Percentiles rank a stretch among this genome's conserved stretches.
These are phyloP conservation scores for Pterula multifida DNA, from an alignment of 1,284 basidiomycete genomes.

Conservation along the genomic window DNA sequence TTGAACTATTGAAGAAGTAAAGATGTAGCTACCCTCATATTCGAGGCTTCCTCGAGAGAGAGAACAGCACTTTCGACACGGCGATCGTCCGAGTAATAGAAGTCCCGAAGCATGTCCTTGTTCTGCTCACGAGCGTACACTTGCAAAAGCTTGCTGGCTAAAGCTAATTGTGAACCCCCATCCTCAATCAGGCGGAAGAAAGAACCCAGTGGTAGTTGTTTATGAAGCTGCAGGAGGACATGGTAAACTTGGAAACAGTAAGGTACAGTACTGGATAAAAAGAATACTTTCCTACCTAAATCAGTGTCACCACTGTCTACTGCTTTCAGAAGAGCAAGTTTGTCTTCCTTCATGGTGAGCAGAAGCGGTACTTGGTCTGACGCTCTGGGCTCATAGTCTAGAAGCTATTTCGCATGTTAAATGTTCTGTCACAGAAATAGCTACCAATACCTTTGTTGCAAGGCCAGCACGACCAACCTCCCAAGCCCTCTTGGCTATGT, in stretches of 20 bases:
- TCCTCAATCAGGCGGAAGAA: slow-evolving; percentile 95
- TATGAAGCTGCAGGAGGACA: slow-evolving; percentile 78
- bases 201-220: slow-evolving; percentile 75
- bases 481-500: slow-evolving; percentile 92
- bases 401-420: slow-evolving; percentile 38
- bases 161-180: slow-evolving; percentile 60
- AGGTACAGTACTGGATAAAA: too few relatives aligned
- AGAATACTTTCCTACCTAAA: slow-evolving; percentile 45
- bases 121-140: slow-evolving; percentile 88
- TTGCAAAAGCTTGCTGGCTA: slow-evolving; percentile 68
- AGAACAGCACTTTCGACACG: slow-evolving; percentile 85
- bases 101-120: slow-evolving; percentile 85
- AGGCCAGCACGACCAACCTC: slow-evolving; percentile 76
- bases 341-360: slow-evolving; percentile 90
- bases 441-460: slow-evolving; percentile 67
- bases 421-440: neutral
- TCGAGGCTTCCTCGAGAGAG: slow-evolving; percentile 71
- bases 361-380: slow-evolving; percentile 91
- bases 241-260: slow-evolving; percentile 72
- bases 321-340: slow-evolving; percentile 79
- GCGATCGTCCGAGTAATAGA: slow-evolving; percentile 97
- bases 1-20: slow-evolving; percentile 3
- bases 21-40: slow-evolving; percentile 35
- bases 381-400: slow-evolving; percentile 83
- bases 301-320: slow-evolving; percentile 95